A percentile compares a stretch with the other conserved stretches of the same genome.
These are phyloP conservation scores for Vairimorpha necatrix DNA, from an alignment of 371 early-diverging fungal species.

Conservation along the genomic window DNA sequence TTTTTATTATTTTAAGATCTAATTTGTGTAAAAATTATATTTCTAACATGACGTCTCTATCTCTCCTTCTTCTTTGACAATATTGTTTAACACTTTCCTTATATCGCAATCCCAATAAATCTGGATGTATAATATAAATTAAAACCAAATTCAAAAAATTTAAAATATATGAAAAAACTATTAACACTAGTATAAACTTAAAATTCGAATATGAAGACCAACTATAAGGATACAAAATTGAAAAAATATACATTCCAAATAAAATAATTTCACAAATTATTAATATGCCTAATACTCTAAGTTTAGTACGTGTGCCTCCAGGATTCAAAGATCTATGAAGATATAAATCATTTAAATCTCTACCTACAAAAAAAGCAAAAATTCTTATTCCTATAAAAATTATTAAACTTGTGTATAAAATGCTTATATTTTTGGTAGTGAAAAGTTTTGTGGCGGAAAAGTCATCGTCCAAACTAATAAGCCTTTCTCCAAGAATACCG, in stretches of 20 bases:
- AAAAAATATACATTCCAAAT: conserved; percentile 1
- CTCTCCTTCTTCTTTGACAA: neutral
- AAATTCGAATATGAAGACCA: neutral
- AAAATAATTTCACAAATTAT: neutral
- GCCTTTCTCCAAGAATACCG: neutral
- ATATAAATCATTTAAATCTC: conserved; percentile 26
- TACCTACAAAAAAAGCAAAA: conserved; percentile 28
- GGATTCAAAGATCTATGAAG: conserved; percentile 5
- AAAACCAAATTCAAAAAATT: conserved; percentile 19
- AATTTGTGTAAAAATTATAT: too few species aligned
- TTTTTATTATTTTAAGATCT: too few species aligned
- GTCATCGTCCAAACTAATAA: neutral
- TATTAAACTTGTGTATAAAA: neutral
- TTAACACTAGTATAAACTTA: neutral
- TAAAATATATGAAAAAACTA: neutral
- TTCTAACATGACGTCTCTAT: neutral
- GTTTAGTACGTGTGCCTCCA: conserved; percentile 17
- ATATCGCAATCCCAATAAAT: conserved; percentile 21
- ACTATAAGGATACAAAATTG: neutral
- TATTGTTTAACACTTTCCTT: conserved; percentile 4
- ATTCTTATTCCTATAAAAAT: conserved; percentile 19
- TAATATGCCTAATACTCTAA: conserved; percentile 19
- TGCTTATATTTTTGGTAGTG: neutral
- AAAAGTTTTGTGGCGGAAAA: neutral
- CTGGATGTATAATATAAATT: conserved; percentile 30